Conservation (phyloP, 805 yeast species). For the Wickerhamiella azymoides region DNA sequence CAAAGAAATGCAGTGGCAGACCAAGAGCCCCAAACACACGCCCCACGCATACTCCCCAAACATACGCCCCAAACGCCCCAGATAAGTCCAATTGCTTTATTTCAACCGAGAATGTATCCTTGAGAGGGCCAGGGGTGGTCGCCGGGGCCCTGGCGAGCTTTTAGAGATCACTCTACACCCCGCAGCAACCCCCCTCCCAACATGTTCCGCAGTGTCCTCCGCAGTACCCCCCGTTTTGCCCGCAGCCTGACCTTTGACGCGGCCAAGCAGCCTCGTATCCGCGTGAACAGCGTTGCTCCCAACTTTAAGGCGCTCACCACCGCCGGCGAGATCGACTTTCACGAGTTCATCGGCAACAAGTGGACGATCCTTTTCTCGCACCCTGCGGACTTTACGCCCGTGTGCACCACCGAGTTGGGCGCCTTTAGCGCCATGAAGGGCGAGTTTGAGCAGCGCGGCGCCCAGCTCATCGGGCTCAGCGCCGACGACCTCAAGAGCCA, state of each 20-base stretch:
- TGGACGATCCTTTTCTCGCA: constrained; percentile 88
- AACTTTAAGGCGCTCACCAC: constrained; percentile 76
- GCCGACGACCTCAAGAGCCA: constrained; percentile 74
- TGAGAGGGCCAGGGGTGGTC: too few relatives aligned
- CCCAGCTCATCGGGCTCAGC: constrained; percentile 79
- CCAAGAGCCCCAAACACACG: too few relatives aligned
- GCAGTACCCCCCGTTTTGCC: not conserved
- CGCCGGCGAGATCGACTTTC: constrained; percentile 72
- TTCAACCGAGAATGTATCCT: too few relatives aligned
- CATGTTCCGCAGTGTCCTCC: not conserved
- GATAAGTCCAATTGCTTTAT: too few relatives aligned
- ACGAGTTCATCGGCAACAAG: constrained; percentile 68
- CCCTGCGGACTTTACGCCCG: constrained; percentile 95
- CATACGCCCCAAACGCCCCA: too few relatives aligned
- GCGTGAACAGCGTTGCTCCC: constrained; percentile 81
- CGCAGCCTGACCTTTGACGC: constrained; percentile 15
- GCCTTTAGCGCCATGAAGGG: constrained; percentile 83
- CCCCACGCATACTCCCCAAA: too few relatives aligned
- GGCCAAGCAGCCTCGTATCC: constrained; percentile 28
- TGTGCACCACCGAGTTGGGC: constrained; percentile 91
- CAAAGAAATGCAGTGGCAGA: too few relatives aligned
- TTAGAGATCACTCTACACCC: too few relatives aligned
- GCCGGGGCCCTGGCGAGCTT: too few relatives aligned
- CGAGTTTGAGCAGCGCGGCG: constrained; percentile 72
- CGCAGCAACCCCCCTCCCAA: not conserved